phyloP scores from a whole-genome alignment of 257 asterid species.

The Solanum chiquidenum region DNA sequence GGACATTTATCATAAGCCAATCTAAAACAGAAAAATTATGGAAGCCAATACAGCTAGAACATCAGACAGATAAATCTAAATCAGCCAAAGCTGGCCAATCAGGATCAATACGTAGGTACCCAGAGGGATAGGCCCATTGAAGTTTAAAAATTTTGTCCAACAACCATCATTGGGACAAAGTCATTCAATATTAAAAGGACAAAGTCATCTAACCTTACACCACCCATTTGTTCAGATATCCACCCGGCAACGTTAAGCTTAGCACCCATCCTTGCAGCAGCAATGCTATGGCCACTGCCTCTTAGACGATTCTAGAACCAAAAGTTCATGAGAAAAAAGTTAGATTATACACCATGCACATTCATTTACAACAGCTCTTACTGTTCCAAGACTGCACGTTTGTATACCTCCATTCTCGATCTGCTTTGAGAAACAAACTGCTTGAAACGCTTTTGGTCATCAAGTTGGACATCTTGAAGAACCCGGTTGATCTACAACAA shows the following conservation, averaged over 20 bases:
- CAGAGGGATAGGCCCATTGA: background rate
- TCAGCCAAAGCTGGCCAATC: background rate
- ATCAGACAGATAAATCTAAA: background rate
- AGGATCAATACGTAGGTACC: background rate
- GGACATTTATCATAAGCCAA: background rate
- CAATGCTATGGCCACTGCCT: conserved; percentile 98
- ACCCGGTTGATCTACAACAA: conserved; percentile 59
- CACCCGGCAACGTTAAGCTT: conserved; percentile 96
- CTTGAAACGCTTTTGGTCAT: conserved; percentile 92
- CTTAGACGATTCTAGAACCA: conserved; percentile 75
- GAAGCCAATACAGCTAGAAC: background rate
- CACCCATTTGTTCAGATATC: conserved; percentile 98
- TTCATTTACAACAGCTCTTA: background rate
- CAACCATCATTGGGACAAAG: background rate
- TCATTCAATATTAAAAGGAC: background rate
- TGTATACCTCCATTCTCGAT: conserved; percentile 92
- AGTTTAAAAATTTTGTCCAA: background rate
- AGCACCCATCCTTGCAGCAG: conserved; percentile 96
- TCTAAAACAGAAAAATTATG: background rate
- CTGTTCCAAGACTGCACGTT: background rate
- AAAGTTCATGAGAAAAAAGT: conserved; percentile 5
- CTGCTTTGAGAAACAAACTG: conserved; percentile 97
- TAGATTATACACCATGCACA: background rate
- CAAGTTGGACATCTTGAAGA: conserved; percentile 88
- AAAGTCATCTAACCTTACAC: conserved; percentile 56